Conservation (phyloP, 2,329 filamentous ascomycete species). For the Macroventuria anomochaeta region DNA sequence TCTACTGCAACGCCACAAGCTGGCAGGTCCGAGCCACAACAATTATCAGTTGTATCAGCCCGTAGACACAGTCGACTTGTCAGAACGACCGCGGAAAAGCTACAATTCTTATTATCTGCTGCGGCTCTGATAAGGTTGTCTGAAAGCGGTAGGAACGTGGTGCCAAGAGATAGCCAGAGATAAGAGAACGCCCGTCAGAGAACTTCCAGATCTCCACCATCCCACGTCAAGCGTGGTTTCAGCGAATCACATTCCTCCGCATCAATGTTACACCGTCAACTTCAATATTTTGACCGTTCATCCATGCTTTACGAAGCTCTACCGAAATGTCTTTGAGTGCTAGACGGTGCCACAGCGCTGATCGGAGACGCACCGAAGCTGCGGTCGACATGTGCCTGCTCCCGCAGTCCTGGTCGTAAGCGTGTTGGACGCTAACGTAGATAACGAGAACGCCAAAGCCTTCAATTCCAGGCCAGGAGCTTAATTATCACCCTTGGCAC, state of each 20-base stretch:
- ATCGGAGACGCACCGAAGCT: conserved; percentile 25
- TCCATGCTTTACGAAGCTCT: conserved; percentile 14
- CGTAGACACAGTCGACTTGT: conserved; percentile 32
- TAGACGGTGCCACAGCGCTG: conserved; percentile 25
- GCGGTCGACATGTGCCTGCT: conserved; percentile 24
- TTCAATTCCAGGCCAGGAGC: conserved; percentile 30
- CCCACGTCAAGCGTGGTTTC: conserved; percentile 31
- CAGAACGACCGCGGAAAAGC: conserved; percentile 45
- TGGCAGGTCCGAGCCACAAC: conserved; percentile 1
- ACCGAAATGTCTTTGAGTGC: conserved; percentile 11
- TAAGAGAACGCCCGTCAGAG: conserved; percentile 41
- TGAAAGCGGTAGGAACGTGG: conserved; percentile 23
- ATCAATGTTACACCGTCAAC: conserved; percentile 26
- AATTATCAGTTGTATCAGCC: conserved; percentile 11
- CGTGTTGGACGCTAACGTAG: conserved; percentile 24
- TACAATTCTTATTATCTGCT: conserved; percentile 33
- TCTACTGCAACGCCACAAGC: background rate
- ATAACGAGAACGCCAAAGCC: conserved; percentile 36
- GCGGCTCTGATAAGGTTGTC: conserved; percentile 38
- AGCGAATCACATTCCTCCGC: conserved; percentile 23
- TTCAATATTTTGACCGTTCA: conserved; percentile 7
- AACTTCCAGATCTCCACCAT: conserved; percentile 39
- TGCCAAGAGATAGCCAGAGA: conserved; percentile 38
- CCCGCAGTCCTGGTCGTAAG: conserved; percentile 20
- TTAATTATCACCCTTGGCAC: conserved; percentile 30